Conservation (phyloP, 345 rosid genomes). For the Pistacia atlantica region DNA sequence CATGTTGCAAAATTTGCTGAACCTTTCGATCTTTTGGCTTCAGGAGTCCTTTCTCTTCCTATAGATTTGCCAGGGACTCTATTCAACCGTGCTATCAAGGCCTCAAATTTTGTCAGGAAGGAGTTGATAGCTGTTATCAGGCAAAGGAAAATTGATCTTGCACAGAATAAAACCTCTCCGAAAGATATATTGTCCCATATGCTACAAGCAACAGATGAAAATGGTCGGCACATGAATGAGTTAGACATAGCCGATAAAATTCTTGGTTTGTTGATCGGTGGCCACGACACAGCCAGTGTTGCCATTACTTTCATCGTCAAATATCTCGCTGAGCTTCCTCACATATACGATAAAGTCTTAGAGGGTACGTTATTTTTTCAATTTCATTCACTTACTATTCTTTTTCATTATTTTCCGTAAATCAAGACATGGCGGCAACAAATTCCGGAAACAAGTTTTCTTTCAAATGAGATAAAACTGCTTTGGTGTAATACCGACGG, state of each 20-base stretch:
- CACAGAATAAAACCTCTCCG: background rate
- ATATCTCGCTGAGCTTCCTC: background rate
- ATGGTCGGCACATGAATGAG: background rate
- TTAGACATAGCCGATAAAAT: too few relatives aligned
- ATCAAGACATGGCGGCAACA: background rate
- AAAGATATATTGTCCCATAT: background rate
- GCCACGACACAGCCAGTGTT: background rate
- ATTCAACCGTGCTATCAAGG: constrained; percentile 15
- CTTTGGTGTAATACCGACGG: too few relatives aligned
- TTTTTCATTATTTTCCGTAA: too few relatives aligned
- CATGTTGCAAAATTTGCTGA: constrained; percentile 9
- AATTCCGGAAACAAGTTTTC: too few relatives aligned
- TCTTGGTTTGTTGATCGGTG: background rate
- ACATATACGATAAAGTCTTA: too few relatives aligned
- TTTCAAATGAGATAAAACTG: too few relatives aligned
- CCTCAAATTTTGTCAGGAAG: constrained; percentile 5
- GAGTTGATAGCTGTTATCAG: constrained; percentile 12
- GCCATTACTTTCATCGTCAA: background rate
- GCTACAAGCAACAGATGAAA: background rate
- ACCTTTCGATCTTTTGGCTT: constrained; percentile 22
- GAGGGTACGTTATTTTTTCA: too few relatives aligned
- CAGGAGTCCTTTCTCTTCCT: constrained; percentile 21
- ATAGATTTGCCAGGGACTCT: constrained; percentile 20
- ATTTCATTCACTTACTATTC: too few relatives aligned
- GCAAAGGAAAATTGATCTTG: constrained; percentile 26